Evolutionary conservation across 2,329 filamentous ascomycete species (phyloP).

Genomic region (Penicillium sp.): DNA sequence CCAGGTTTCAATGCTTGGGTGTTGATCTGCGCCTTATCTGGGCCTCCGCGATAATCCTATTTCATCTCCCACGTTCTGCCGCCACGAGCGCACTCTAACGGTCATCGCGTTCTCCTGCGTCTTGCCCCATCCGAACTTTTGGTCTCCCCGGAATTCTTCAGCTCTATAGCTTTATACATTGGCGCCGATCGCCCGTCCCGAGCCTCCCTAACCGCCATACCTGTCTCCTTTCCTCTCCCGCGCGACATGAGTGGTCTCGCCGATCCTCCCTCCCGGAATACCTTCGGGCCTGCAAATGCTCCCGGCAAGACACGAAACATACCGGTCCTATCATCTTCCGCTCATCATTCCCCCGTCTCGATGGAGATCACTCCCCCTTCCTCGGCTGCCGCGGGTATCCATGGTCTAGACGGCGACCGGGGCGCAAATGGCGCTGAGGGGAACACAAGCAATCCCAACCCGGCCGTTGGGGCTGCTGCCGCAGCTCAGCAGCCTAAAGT

Average conservation of each 20-base stretch:
- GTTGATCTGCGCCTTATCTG: slow-evolving; percentile 33
- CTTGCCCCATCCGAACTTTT: slow-evolving; percentile 1
- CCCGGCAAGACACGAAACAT: slow-evolving; percentile 52
- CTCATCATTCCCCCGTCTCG: slow-evolving; percentile 45
- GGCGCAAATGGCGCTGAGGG: slow-evolving; percentile 37
- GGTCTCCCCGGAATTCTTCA: not conserved
- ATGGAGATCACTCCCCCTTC: slow-evolving; percentile 58
- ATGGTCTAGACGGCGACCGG: slow-evolving; percentile 51
- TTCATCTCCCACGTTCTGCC: slow-evolving; percentile 29
- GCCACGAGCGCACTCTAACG: slow-evolving; percentile 24
- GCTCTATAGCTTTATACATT: not conserved
- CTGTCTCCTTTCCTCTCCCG: slow-evolving; percentile 9
- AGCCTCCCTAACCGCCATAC: not conserved
- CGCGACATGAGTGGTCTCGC: slow-evolving; percentile 43
- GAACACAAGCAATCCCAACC: slow-evolving; percentile 30
- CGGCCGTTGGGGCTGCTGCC: slow-evolving; percentile 46
- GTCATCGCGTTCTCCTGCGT: slow-evolving; percentile 17
- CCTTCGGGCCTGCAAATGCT: slow-evolving; percentile 45
- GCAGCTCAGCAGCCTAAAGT: slow-evolving; percentile 90
- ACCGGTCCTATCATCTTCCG: slow-evolving; percentile 48
- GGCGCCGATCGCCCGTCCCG: not conserved
- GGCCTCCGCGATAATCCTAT: slow-evolving; percentile 17
- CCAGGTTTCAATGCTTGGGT: slow-evolving; percentile 25
- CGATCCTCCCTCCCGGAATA: slow-evolving; percentile 44
- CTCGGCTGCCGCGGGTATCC: slow-evolving; percentile 45